Evolutionary conservation across 345 rosid species (phyloP), one percentile per base, ranked within the genome.

Genomic region (Balakata baccata): DNA sequence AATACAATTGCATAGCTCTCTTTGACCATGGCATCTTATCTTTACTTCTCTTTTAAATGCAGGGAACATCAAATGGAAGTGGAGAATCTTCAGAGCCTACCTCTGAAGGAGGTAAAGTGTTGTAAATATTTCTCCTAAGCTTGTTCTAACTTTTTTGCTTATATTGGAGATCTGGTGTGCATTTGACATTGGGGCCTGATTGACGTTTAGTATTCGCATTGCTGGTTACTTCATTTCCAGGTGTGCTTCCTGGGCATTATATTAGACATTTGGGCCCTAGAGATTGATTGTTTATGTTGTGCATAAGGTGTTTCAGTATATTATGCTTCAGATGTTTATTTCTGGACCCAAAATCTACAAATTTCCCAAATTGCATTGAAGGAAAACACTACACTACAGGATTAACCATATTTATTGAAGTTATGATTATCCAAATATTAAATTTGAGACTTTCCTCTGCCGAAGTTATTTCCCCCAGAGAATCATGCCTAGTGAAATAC

Each of bases 11-110:
- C 37, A 49, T 10, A 66, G 47, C 29, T n/a, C 17, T 12, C 11
- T 9, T 20, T 16, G 61, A 10, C 51, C 58, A 23, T 59, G 25
- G 50, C 43, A 18, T 39, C 54, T 67, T 39, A 57, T 73, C n/a
- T 34, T 13, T 39, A 34, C 25, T 43, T 70, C 17, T 56, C 6
- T 53, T 65, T 43, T 78, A 63, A 73, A 45, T 77, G 52, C 85
- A 95, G 99, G 89, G 87, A 60, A 76, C 97, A 63, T 85, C 97
- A 72, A 86, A 80, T 77, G 87, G 74, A 58, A 80, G 83, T 64
- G 88, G 88, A 69, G 92, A 89, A 79, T 82, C 97, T 71, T 88
- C 94, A 69, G 72, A 76, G 9, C 79, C 84, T 38, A 58, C 84
- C 70, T 81, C 81, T 60, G 81, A 80, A 54, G 91, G 87, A 83